Conservation (phyloP, 352 stramenopile genomes). For the Phytophthora brassicae region DNA sequence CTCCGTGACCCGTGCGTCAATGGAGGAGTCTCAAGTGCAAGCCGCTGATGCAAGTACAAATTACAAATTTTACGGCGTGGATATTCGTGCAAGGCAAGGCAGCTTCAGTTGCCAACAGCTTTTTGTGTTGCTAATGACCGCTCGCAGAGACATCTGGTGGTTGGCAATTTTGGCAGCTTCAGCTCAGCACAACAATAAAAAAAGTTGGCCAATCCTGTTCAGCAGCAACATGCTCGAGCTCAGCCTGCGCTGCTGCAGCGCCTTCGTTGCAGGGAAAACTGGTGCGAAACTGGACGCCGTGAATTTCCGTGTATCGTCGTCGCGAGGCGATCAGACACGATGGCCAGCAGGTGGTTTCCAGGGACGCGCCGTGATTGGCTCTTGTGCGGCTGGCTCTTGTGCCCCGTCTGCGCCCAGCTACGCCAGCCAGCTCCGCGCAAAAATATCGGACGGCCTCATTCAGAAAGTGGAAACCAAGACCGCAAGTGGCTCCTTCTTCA, state of each 20-base stretch:
- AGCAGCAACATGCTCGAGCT: background rate
- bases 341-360: slow-evolving; percentile 26
- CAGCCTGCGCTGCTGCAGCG: background rate
- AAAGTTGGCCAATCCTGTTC: too few species aligned
- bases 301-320: slow-evolving; percentile 23
- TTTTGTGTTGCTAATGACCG: too few species aligned
- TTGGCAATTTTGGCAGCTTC: too few species aligned
- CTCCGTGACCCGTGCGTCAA: slow-evolving; percentile 3
- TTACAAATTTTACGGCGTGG: slow-evolving; percentile 32
- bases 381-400: slow-evolving; percentile 32
- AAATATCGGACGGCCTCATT: slow-evolving; percentile 35
- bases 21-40: slow-evolving; percentile 10
- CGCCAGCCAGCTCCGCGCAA: slow-evolving; percentile 19
- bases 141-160: slow-evolving; percentile 13
- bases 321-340: slow-evolving; percentile 22
- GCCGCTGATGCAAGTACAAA: slow-evolving; percentile 11
- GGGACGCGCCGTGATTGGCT: slow-evolving; percentile 28
- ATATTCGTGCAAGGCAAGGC: slow-evolving; percentile 34
- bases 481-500: slow-evolving; percentile 24
- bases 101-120: slow-evolving; percentile 20
- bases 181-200: too few species aligned
- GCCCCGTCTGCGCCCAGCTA: slow-evolving; percentile 9
- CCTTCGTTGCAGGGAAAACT: slow-evolving; percentile 15
- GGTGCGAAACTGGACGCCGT: slow-evolving; percentile 26
- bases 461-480: slow-evolving; percentile 26